These are phyloP conservation scores for Solanum habrochaites DNA, from an alignment of 257 asterid genomes.

Conservation along the genomic window DNA sequence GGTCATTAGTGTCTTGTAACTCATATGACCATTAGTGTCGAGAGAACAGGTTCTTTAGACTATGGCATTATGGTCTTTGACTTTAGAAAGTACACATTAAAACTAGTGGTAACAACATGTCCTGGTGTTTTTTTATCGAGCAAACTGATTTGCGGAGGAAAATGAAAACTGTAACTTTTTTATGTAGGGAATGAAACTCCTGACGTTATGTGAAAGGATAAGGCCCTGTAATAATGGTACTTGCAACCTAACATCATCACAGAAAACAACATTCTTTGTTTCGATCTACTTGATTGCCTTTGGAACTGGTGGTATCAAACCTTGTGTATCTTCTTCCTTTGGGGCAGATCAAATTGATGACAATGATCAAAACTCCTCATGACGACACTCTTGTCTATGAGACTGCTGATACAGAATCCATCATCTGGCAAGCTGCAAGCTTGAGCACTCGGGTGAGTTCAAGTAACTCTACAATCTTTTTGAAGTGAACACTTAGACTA, in stretches of 20 bases:
- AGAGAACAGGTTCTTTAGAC: too few species aligned
- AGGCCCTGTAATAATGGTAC: slow-evolving; percentile 35
- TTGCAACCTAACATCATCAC: slow-evolving; percentile 43
- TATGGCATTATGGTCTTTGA: neutral
- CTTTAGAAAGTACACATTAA: neutral
- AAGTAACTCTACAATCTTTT: slow-evolving; percentile 22
- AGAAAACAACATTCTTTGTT: slow-evolving; percentile 29
- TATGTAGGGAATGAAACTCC: slow-evolving; percentile 65
- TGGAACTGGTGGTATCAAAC: slow-evolving; percentile 94
- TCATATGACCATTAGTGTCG: too few species aligned
- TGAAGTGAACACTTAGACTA: neutral
- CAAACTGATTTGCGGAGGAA: neutral
- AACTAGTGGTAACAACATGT: neutral
- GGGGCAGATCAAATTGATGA: slow-evolving; percentile 94
- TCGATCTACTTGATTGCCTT: slow-evolving; percentile 69
- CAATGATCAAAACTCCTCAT: slow-evolving; percentile 41
- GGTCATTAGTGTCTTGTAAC: too few species aligned
- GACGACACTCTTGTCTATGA: slow-evolving; percentile 58
- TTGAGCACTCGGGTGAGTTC: slow-evolving; percentile 47
- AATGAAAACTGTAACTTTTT: neutral
- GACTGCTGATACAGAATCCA: slow-evolving; percentile 37
- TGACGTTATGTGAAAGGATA: slow-evolving; percentile 45
- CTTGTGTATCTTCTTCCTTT: slow-evolving; percentile 78
- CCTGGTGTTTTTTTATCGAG: neutral
- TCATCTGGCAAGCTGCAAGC: slow-evolving; percentile 68